Percentiles rank a stretch among this genome's conserved stretches.
phyloP scores from a whole-genome alignment of 1,284 basidiomycete species.

The Cutaneotrichosporon mucoides region DNA sequence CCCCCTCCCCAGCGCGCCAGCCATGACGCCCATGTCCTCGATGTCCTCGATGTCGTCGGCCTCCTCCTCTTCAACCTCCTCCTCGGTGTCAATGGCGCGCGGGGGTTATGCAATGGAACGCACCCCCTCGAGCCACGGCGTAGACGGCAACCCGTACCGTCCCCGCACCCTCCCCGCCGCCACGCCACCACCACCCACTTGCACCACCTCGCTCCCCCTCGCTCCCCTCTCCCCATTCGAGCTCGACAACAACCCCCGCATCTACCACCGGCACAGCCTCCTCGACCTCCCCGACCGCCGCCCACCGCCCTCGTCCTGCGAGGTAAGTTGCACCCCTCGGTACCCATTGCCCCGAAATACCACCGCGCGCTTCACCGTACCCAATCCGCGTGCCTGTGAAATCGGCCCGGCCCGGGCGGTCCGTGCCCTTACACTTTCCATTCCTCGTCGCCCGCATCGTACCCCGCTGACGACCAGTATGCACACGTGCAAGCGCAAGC shows the following conservation, averaged over 20 bases:
- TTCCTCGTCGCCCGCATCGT: no score
- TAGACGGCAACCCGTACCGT: constrained; percentile 18
- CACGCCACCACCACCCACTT: background rate
- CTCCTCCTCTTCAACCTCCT: background rate
- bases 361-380: no score
- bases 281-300: background rate
- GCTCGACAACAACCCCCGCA: no score
- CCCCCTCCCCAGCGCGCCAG: background rate
- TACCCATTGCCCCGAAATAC: no score
- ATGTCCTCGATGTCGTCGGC: background rate
- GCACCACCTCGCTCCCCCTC: background rate
- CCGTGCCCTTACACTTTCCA: no score
- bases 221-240: no score
- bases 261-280: background rate
- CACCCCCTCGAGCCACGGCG: constrained; percentile 7
- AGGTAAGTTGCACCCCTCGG: background rate
- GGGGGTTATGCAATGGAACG: constrained; percentile 16
- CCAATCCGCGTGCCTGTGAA: no score
- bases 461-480: no score
- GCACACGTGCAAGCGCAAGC: no score
- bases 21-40: background rate
- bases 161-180: background rate
- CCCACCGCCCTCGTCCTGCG: background rate
- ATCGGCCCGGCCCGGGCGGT: no score
- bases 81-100: background rate